A percentile compares a stretch with the other conserved stretches of the same genome.
Conservation (phyloP, 202 grass and related monocot species). For the Setaria italica region DNA sequence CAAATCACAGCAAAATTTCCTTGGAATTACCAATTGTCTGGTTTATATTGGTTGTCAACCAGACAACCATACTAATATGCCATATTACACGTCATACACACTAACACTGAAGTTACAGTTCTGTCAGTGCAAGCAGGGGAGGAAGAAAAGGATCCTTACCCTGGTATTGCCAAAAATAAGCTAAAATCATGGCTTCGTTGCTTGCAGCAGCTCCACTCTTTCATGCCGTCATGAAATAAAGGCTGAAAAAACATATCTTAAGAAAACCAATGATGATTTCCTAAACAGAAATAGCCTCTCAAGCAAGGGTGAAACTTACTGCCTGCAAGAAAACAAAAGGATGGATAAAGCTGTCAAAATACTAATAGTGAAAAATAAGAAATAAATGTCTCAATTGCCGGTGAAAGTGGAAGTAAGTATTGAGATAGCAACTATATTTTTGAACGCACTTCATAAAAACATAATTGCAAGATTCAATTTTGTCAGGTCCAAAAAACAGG, state of each 20-base stretch:
- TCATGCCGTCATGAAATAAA: constrained; percentile 96
- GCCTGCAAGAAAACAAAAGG: constrained; percentile 64
- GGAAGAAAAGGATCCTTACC: constrained; percentile 58
- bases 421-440: not conserved
- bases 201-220: constrained; percentile 99
- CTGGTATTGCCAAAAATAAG: constrained; percentile 96
- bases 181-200: constrained; percentile 99
- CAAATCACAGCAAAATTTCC: not conserved
- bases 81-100: not conserved
- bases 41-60: not conserved
- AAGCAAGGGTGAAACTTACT: constrained; percentile 65
- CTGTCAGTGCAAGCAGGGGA: not conserved
- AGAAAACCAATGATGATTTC: constrained; percentile 31
- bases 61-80: not conserved
- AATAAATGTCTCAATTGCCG: constrained; percentile 1
- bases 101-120: not conserved
- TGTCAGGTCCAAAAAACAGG: not conserved
- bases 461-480: not conserved
- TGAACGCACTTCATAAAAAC: not conserved
- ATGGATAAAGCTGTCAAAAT: constrained; percentile 31
- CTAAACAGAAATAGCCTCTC: constrained; percentile 39
- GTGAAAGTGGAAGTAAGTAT: not conserved
- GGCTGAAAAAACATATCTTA: constrained; percentile 74
- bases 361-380: constrained; percentile 8
- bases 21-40: not conserved